Conservation (phyloP, 495 filamentous ascomycete species). For the Podospora conica region DNA sequence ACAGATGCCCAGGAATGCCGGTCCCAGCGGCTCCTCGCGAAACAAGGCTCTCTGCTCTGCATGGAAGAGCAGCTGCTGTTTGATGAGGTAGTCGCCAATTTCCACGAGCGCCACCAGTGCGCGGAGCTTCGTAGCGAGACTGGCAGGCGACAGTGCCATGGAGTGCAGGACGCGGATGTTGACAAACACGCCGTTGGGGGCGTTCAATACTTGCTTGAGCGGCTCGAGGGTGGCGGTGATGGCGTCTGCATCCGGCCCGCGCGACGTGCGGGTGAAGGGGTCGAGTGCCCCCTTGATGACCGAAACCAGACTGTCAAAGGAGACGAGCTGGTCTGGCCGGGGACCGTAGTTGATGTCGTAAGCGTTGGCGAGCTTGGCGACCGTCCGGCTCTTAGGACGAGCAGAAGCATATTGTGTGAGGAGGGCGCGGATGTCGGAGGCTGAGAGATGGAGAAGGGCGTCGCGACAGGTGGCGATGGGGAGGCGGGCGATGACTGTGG, state of each 20-base stretch:
- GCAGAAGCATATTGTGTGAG: background rate
- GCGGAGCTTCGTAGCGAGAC: background rate
- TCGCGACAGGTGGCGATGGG: background rate
- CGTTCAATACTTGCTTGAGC: background rate
- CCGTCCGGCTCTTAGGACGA: background rate
- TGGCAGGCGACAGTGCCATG: background rate
- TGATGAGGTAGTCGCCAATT: background rate
- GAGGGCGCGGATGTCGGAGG: background rate
- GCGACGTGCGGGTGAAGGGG: background rate
- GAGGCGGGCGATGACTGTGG: background rate
- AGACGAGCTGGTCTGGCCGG: background rate
- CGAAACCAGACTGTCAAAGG: background rate
- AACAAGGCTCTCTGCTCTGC: background rate
- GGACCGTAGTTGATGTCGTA: background rate
- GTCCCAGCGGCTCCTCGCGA: background rate
- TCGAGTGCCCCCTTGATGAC: background rate
- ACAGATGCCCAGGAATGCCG: background rate
- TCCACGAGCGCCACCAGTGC: background rate
- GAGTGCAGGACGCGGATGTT: background rate
- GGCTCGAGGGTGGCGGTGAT: background rate
- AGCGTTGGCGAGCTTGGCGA: background rate
- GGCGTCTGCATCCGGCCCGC: background rate
- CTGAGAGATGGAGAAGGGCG: background rate
- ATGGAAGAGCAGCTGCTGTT: background rate
- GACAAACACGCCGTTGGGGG: background rate